These are phyloP conservation scores for Pseudogymnoascus pannorum DNA, from an alignment of 2,329 filamentous ascomycete genomes.

Conservation along the genomic window DNA sequence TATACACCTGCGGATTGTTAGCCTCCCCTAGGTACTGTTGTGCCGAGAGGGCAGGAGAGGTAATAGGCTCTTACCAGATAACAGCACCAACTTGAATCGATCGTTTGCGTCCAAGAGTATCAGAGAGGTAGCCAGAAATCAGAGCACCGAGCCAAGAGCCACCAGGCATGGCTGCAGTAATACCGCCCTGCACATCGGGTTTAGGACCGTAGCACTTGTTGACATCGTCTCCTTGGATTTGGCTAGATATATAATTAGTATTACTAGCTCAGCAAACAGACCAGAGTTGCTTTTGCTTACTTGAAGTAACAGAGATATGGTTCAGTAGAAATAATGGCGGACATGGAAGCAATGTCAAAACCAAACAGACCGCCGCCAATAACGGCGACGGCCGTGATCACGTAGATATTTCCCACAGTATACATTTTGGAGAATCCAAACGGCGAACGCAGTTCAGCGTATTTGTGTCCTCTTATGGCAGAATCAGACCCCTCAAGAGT, in stretches of 20 bases:
- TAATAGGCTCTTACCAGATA: slow-evolving; percentile 32
- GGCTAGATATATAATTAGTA: slow-evolving; percentile 44
- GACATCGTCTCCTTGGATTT: slow-evolving; percentile 20
- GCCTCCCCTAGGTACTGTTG: background rate
- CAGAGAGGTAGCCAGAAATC: slow-evolving; percentile 50
- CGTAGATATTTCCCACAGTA: slow-evolving; percentile 24
- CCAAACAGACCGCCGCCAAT: slow-evolving; percentile 24
- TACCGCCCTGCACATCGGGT: slow-evolving; percentile 49
- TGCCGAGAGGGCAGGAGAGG: background rate
- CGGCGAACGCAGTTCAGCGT: slow-evolving; percentile 4
- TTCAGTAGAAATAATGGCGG: slow-evolving; percentile 45
- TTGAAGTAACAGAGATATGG: slow-evolving; percentile 47
- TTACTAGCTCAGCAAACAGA: slow-evolving; percentile 43
- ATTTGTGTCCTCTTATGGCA: background rate
- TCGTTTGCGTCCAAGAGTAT: slow-evolving; percentile 43
- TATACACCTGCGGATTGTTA: slow-evolving; percentile 41
- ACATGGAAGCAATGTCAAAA: slow-evolving; percentile 53
- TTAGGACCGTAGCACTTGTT: slow-evolving; percentile 44
- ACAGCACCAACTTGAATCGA: slow-evolving; percentile 41
- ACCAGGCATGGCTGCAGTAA: slow-evolving; percentile 63
- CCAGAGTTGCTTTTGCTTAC: slow-evolving; percentile 31
- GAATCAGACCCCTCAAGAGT: slow-evolving; percentile 3
- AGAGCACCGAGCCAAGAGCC: slow-evolving; percentile 62
- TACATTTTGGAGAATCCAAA: slow-evolving; percentile 16
- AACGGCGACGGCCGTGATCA: slow-evolving; percentile 27